phyloP scores from a whole-genome alignment of 108 stramenopile genomes.

The Cyclostephanos tholiformis region DNA sequence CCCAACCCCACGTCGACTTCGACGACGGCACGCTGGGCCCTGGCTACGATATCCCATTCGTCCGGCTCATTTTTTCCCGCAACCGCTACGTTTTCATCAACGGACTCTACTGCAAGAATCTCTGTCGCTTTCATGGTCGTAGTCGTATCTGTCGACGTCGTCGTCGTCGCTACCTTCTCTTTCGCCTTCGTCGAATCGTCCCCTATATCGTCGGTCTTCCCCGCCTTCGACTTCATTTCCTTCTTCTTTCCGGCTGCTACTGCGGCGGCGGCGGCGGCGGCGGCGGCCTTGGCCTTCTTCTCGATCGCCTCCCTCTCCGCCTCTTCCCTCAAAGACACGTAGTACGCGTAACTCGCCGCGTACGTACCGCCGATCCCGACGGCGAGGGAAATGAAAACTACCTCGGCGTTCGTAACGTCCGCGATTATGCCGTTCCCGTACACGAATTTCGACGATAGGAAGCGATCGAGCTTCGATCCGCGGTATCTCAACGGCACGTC shows the following conservation, averaged over 20 bases:
- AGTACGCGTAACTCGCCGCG: constrained; percentile 38
- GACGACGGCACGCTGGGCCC: too few relatives aligned
- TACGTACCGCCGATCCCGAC: constrained; percentile 31
- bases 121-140: not conserved
- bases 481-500: constrained; percentile 17
- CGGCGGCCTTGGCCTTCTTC: constrained; percentile 1
- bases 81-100: not conserved
- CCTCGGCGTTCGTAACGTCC: constrained; percentile 38
- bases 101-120: not conserved
- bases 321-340: constrained; percentile 27
- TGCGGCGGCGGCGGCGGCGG: not conserved
- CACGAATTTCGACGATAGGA: constrained; percentile 33
- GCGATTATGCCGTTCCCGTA: constrained; percentile 11
- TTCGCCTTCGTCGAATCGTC: not conserved
- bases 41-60: too few relatives aligned
- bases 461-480: constrained; percentile 30
- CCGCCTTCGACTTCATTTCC: not conserved
- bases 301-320: constrained; percentile 25
- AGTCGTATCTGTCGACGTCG: too few relatives aligned
- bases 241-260: not conserved
- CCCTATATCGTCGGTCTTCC: too few relatives aligned
- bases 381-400: constrained; percentile 6
- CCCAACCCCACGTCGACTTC: too few relatives aligned
- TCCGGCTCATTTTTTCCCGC: too few relatives aligned
- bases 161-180: not conserved